These are phyloP conservation scores for Coleophoma crateriformis DNA, from an alignment of 2,329 filamentous ascomycete species.

Conservation along the genomic window DNA sequence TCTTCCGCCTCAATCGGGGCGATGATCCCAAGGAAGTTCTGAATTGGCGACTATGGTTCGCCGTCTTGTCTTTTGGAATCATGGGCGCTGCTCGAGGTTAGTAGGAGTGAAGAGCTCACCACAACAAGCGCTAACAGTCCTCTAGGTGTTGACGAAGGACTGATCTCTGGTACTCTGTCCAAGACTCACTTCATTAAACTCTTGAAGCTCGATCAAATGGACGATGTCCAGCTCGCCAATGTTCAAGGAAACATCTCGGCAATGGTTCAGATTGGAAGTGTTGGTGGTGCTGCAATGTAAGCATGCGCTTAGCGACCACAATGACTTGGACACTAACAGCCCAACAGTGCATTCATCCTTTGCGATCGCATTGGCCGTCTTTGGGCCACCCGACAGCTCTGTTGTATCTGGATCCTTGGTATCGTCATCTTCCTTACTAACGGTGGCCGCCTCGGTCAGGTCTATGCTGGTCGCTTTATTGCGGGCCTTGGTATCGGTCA, in stretches of 20 bases:
- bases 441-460: conserved; percentile 47
- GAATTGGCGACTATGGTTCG: conserved; percentile 76
- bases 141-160: conserved; percentile 65
- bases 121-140: too few relatives aligned
- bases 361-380: conserved; percentile 58
- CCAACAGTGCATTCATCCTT: conserved; percentile 46
- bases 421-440: conserved; percentile 53
- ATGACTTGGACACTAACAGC: neutral
- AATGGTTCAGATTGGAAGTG: conserved; percentile 77
- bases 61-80: conserved; percentile 67
- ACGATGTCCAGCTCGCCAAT: conserved; percentile 50
- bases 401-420: conserved; percentile 50
- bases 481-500: conserved; percentile 59
- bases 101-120: too few relatives aligned
- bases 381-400: conserved; percentile 54
- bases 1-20: conserved; percentile 59
- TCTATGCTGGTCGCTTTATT: conserved; percentile 63
- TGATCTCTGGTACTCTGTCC: conserved; percentile 68
- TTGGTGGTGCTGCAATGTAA: conserved; percentile 61
- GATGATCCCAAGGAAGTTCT: conserved; percentile 65
- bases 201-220: conserved; percentile 52
- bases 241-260: conserved; percentile 72
- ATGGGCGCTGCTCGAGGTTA: conserved; percentile 68
- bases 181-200: conserved; percentile 56
- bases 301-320: conserved; percentile 10